Conservation (phyloP, 2,329 filamentous ascomycete genomes). For the Fusarium scirpi region DNA sequence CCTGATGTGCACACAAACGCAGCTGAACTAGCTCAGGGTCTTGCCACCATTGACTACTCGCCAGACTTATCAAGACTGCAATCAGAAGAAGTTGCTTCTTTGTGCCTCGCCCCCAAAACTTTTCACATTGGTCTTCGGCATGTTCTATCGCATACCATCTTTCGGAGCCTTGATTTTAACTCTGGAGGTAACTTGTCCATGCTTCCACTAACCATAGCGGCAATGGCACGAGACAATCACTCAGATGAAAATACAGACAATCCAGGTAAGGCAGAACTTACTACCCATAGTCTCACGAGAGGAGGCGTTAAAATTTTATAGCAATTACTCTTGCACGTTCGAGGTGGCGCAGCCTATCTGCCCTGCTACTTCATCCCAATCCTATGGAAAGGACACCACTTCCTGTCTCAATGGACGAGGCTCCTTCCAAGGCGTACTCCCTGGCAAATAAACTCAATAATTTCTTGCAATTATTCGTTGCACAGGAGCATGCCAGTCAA, state of each 20-base stretch:
- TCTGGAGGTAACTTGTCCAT: conserved; percentile 50
- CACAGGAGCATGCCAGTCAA: conserved; percentile 39
- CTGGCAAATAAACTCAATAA: conserved; percentile 51
- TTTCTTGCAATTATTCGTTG: conserved; percentile 52
- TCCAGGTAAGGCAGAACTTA: conserved; percentile 48
- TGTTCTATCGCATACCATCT: conserved; percentile 53
- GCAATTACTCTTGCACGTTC: conserved; percentile 51
- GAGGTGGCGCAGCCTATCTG: conserved; percentile 58
- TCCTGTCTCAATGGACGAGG: conserved; percentile 44
- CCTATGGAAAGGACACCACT: conserved; percentile 54
- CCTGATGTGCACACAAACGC: conserved; percentile 38
- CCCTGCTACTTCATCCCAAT: conserved; percentile 56
- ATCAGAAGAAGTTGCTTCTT: conserved; percentile 39
- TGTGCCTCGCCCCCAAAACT: conserved; percentile 51
- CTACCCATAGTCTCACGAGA: background rate
- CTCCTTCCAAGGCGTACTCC: conserved; percentile 48
- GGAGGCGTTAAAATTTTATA: conserved; percentile 2
- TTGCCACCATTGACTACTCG: conserved; percentile 47
- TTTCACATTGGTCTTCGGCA: conserved; percentile 53
- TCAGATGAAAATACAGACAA: conserved; percentile 42
- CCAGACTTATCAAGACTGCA: conserved; percentile 19
- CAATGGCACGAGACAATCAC: conserved; percentile 49
- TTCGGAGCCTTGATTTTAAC: conserved; percentile 51
- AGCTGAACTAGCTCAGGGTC: conserved; percentile 37
- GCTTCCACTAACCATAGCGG: conserved; percentile 52